Base-by-base conservation (phyloP, 257 asterid species). In the Gentiana straminea region DNA sequence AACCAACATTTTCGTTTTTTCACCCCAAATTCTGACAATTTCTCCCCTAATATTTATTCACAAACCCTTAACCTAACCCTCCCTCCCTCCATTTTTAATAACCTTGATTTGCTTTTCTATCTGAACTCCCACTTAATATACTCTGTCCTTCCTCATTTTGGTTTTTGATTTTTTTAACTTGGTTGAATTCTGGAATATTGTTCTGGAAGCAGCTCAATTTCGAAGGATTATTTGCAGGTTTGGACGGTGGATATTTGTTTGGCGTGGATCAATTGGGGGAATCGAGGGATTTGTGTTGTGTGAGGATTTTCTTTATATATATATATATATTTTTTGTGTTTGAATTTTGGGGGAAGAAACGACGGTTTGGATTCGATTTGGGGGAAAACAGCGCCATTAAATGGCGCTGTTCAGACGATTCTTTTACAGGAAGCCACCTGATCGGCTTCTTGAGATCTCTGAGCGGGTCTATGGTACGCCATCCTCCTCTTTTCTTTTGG, bases 321-420 rank as follows among this genome's bases (percentile, higher is more conserved):
- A 5, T 41, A 41, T 59, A 52, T 15, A 49, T 33, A 1, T 13
- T 1, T 24, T 55, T 51, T 38, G 69, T 60, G 10, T 44, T 38
- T 68, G 47, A 67, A 72, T 64, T 68, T 66, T 76, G 63, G 62
- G 32, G 54, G 55, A 10, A 43, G 59, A 36, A 37, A 52, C 35
- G 63, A 71, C 78, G 84, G 63, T 78, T 74, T 80, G 97, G 87
- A 77, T 78, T 73, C 67, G 80, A 70, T 76, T 70, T 65, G 76
- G 75, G 71, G 67, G 54, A 47, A 68, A 81, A 86, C 97, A 82
- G 97, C 96, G 96, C 97, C 96, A 79, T 72, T 74, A 61, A 68
- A 92, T 92, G 99, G 97, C 99, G 97, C 95, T 92, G 97, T 86
- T 92, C 81, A 76, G 97, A 70, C 81, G 97, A 52, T 86, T 92